Evolutionary conservation across 371 early-diverging fungal genomes (phyloP), one percentile per base, ranked within the genome.

Genomic region (Ordospora pajunii): DNA sequence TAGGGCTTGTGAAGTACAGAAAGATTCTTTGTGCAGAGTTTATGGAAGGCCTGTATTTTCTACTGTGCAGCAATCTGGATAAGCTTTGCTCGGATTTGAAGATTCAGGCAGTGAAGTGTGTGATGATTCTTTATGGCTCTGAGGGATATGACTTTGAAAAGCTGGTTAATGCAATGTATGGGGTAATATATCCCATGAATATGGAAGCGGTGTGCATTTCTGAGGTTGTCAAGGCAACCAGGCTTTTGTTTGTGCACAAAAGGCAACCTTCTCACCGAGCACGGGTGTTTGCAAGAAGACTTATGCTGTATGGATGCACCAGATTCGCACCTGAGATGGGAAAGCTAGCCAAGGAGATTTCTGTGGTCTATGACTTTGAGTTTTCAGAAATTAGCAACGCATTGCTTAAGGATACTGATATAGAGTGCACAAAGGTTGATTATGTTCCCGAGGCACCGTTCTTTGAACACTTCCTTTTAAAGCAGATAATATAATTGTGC

Each of bases 191-290:
- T 21, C 73, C 77, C 2, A 67, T 78, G 32, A 69, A 69, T 49
- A 5, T 27, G 2, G 58, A 67, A 42, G 0, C 53, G 10, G 54
- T 27, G 4, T 44, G 67, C 22, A 42, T 64, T 27, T 9, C 11
- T 21, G 23, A 51, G 27, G 45, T 66, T 44, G 42, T 37, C 4
- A 43, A 63, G 45, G 58, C 40, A 14, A 10, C 72, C 37, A 68
- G 66, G 14, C 12, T 70, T 12, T 49, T 80, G 43, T 76, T 80
- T 62, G 63, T 80, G 17, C 51, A 75, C 2, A 67, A 9, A n/a
- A 72, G 46, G n/a, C 80, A 80, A 67, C 68, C 80, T n/a, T 3
- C 63, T 11, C 43, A 67, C 23, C 72, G 77, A 53, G 77, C 69
- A 25, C 49, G 72, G 50, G 64, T 51, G 4, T 12, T 80, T 27